These are phyloP conservation scores for Penicillium argentinense DNA, from an alignment of 495 filamentous ascomycete genomes.

Conservation along the genomic window DNA sequence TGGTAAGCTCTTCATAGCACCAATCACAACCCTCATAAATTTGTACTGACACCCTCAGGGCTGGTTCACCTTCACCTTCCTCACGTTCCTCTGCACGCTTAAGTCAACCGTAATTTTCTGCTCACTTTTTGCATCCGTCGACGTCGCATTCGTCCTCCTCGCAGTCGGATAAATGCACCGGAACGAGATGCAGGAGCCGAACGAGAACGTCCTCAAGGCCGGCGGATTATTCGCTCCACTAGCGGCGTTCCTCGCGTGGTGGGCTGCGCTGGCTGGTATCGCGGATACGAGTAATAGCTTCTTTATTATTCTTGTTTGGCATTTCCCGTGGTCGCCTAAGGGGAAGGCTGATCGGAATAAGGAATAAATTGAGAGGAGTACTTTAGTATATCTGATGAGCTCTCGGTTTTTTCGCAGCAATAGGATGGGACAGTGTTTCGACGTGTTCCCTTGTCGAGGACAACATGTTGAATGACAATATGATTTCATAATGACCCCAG, in stretches of 20 bases:
- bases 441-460: no score
- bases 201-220: conserved; percentile 58
- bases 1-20: conserved; percentile 50
- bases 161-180: conserved; percentile 61
- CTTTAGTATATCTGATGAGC: no score
- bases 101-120: conserved; percentile 92
- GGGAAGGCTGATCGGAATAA: not conserved
- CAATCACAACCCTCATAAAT: no score
- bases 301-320: conserved; percentile 82
- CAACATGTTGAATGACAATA: no score
- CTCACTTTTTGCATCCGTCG: conserved; percentile 80
- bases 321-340: conserved; percentile 79
- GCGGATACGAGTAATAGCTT: conserved; percentile 78
- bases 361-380: conserved; percentile 1
- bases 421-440: no score
- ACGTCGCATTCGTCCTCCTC: conserved; percentile 80
- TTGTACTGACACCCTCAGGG: conserved; percentile 36
- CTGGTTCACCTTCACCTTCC: conserved; percentile 90
- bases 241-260: conserved; percentile 86
- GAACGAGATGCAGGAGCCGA: conserved; percentile 37
- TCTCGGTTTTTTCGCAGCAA: no score
- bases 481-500: no score
- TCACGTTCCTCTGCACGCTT: conserved; percentile 78
- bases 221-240: conserved; percentile 80
- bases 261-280: conserved; percentile 86